Evolutionary conservation across 2,329 filamentous ascomycete species (phyloP), one percentile per base, ranked within the genome.

Genomic region (Orbilia oligospora): DNA sequence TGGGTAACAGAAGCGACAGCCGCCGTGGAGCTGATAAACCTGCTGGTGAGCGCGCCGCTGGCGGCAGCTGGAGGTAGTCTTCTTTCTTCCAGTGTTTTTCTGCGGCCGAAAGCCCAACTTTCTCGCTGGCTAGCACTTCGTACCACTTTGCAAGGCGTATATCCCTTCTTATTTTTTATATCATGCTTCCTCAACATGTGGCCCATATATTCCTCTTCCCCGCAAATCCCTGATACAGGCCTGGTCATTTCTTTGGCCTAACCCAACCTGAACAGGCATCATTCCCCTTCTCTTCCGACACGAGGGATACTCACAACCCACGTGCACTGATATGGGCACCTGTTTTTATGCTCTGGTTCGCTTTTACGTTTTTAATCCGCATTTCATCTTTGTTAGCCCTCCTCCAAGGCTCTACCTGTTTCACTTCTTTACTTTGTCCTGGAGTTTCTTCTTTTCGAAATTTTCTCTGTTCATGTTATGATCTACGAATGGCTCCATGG

Each of bases 301-400:
- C 53, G n/a, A n/a, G n/a, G n/a, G n/a, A 49, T 27, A 72, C 30
- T 30, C 18, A 27, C 55, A 41, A 46, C 49, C 48, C 41, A 55
- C 55, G 65, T 68, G 53, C 48, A 64, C 33, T 69, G 33, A 30
- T 58, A 51, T 33, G 64, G 49, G 71, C 71, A 58, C 48, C 20
- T 76, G 46, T 24, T 70, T 38, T 41, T 44, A 48, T 36, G 55
- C 63, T 69, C 44, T 53, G 48, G 55, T 30, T 55, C 49, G 33
- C 38, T 68, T 69, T 64, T 69, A 76, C 33, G 65, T 33, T 65
- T 70, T 76, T 76, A 76, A 76, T 76, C 64, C 55, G 65, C 71
- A 69, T 76, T 70, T 63, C 58, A 65, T 70, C 67, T 68, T 24
- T 41, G 41, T 53, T 69, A 24, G 44, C 48, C 48, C 48, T 63